phyloP scores from a whole-genome alignment of 2,329 filamentous ascomycete genomes.

The Colletotrichum brevisporum region DNA sequence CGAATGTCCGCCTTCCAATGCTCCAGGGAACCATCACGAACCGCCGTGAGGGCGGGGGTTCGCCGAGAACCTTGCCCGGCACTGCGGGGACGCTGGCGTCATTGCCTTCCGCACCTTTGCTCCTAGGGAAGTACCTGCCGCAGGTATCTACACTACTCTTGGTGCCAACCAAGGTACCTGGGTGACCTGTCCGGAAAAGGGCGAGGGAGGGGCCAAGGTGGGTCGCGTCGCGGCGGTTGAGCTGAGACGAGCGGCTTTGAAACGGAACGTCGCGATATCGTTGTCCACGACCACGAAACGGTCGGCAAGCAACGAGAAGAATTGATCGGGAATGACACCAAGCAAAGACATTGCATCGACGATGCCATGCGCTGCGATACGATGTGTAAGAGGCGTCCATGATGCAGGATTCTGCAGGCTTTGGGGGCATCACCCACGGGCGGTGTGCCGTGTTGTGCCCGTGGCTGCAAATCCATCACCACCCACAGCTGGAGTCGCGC shows the following conservation, averaged over 20 bases:
- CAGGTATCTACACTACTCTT: no score
- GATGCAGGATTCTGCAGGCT: slow-evolving; percentile 23
- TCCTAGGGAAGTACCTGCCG: no score
- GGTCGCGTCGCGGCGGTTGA: slow-evolving; percentile 19
- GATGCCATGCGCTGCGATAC: not conserved
- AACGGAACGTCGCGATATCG: slow-evolving; percentile 32
- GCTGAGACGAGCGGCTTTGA: slow-evolving; percentile 24
- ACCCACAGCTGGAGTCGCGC: not conserved
- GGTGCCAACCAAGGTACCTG: no score
- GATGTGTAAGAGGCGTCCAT: slow-evolving; percentile 18
- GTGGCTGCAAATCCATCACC: not conserved
- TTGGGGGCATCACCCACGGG: slow-evolving; percentile 13
- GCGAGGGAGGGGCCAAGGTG: slow-evolving; percentile 15
- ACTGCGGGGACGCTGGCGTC: slow-evolving; percentile 38
- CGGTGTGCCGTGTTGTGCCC: slow-evolving; percentile 18
- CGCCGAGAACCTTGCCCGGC: slow-evolving; percentile 31
- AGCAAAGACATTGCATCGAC: slow-evolving; percentile 14
- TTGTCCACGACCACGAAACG: slow-evolving; percentile 21
- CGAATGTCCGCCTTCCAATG: slow-evolving; percentile 6
- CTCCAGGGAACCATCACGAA: slow-evolving; percentile 38
- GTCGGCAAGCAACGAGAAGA: not conserved
- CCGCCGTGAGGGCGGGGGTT: slow-evolving; percentile 25
- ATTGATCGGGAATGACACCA: not conserved
- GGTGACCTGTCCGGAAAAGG: no score
- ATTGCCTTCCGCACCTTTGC: slow-evolving; percentile 4